A percentile compares a stretch with the other conserved stretches of the same genome.
These are phyloP conservation scores for Trichoderma sp. DNA, from an alignment of 2,329 filamentous ascomycete species.

Conservation along the genomic window DNA sequence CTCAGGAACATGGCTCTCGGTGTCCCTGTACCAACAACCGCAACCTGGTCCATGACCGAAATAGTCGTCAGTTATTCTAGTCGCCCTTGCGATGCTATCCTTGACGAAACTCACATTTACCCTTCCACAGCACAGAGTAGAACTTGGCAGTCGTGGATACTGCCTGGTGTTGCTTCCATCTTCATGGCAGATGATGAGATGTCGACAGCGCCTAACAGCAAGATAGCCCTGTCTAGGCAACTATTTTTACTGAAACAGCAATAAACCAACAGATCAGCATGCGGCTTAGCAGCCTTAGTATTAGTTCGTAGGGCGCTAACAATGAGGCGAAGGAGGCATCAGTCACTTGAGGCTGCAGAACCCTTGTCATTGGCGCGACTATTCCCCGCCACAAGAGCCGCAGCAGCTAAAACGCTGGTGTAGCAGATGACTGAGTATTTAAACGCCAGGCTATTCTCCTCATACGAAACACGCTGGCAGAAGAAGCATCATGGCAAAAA, in stretches of 20 bases:
- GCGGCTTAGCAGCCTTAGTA: conserved; percentile 1
- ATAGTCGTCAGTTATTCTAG: background rate
- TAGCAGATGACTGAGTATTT: background rate
- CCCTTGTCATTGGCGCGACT: conserved; percentile 2
- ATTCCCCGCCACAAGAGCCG: conserved; percentile 1
- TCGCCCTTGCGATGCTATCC: background rate
- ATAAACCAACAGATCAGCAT: conserved; percentile 7
- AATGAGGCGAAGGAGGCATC: conserved; percentile 20
- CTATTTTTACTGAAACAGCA: background rate
- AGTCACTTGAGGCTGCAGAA: conserved; percentile 15
- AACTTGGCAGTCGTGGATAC: background rate
- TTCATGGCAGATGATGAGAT: background rate
- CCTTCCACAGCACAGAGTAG: background rate
- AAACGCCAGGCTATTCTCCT: background rate
- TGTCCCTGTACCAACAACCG: background rate
- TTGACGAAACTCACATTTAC: background rate
- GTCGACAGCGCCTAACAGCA: background rate
- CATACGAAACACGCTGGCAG: background rate
- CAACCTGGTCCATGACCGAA: background rate
- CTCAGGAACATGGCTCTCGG: background rate
- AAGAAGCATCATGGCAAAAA: conserved; percentile 13
- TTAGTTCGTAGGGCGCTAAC: background rate
- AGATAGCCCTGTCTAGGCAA: background rate
- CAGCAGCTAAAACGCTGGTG: conserved; percentile 1
- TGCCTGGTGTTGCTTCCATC: background rate